Evolutionary conservation across 1,139 yeast genomes (phyloP).

Genomic region (Kluyveromyces sp.): DNA sequence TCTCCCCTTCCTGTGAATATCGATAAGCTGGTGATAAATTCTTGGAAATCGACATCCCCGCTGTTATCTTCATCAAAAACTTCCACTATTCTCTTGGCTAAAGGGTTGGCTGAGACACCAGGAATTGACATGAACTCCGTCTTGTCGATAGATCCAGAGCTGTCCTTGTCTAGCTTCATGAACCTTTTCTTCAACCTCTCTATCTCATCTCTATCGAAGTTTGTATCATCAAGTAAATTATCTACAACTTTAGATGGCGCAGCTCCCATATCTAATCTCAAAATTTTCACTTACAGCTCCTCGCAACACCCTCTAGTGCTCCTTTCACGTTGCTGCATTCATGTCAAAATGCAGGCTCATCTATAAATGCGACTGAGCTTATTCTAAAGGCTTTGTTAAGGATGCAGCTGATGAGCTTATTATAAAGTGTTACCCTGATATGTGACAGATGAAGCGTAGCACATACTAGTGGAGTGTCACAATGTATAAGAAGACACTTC

Average conservation of each 20-base stretch:
- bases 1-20: slow-evolving; percentile 89
- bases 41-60: slow-evolving; percentile 93
- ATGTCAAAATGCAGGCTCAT: no score
- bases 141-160: slow-evolving; percentile 86
- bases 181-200: slow-evolving; percentile 86
- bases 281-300: no score
- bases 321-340: no score
- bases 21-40: slow-evolving; percentile 82
- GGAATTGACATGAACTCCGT: slow-evolving; percentile 89
- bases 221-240: slow-evolving; percentile 67
- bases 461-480: no score
- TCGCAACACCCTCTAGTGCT: no score
- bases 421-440: not conserved
- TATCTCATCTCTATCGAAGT: slow-evolving; percentile 82
- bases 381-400: no score
- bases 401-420: no score
- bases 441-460: not conserved
- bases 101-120: slow-evolving; percentile 83
- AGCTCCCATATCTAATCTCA: slow-evolving; percentile 47
- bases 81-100: slow-evolving; percentile 84
- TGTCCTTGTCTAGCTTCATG: slow-evolving; percentile 91
- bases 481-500: no score
- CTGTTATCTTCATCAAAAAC: slow-evolving; percentile 91
- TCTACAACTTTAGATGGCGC: slow-evolving; percentile 62
- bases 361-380: no score